Evolutionary conservation across 2,329 filamentous ascomycete species (phyloP), one percentile per base, ranked within the genome.

Genomic region (Boeremia exigua): DNA sequence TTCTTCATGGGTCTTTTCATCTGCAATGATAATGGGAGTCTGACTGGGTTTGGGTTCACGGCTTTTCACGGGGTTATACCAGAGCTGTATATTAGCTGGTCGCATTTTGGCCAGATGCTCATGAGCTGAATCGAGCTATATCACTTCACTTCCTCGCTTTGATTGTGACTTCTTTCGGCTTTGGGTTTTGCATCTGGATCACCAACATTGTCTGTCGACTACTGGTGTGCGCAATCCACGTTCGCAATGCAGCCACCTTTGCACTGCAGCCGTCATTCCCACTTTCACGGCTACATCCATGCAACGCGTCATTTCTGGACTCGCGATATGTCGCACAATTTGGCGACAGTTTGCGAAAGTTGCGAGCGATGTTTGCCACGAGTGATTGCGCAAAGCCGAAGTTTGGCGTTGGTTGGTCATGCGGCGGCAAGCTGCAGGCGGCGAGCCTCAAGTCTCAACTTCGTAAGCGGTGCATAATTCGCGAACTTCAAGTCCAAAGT

Each of bases 1-100:
- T 76, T 75, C 66, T 77, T 77, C 74, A 67, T 72, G 81, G 78
- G 80, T 87, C 81, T 82, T 80, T 82, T 73, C 69, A 69, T 78
- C 79, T 82, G 88, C 86, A 87, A 88, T 86, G 87, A 92, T 88
- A 87, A 89, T 89, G 89, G 82, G 83, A 82, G 84, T 87, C 80
- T 81, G 88, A 67, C 86, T 84, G 75, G 78, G 79, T 79, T 80
- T 81, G 79, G 80, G 81, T 81, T 82, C 78, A 80, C 75, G 77
- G 79, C 79, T 81, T 79, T 78, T 77, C 67, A 71, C 68, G 69
- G 72, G 73, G 74, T 78, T 78, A 78, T 78, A 80, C 78, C 75
- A 79, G 78, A 81, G 81, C 80, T 85, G 83, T 85, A 85, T 79
- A 85, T 84, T 85, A 84, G 80, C 81, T 81, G 78, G 79, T 78